phyloP scores from a whole-genome alignment of 2,329 filamentous ascomycete genomes.

The Colletotrichum incanum region DNA sequence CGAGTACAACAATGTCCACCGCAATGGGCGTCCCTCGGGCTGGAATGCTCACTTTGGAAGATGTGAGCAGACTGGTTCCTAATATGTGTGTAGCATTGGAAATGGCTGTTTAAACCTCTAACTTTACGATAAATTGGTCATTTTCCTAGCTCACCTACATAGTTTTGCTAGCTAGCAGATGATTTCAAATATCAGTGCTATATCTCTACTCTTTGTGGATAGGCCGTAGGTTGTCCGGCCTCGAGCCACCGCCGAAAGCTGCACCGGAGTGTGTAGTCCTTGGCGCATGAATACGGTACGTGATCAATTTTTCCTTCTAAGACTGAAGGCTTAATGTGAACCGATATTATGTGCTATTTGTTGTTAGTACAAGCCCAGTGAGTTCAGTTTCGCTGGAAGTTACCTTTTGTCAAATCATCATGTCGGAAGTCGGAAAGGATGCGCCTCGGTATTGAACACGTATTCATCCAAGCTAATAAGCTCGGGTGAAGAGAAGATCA shows the following conservation, averaged over 20 bases:
- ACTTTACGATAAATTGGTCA: no score
- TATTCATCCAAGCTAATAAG: constrained; percentile 78
- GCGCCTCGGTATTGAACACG: constrained; percentile 72
- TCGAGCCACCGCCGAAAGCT: not conserved
- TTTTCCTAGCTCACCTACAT: not conserved
- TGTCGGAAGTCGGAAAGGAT: constrained; percentile 55
- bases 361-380: not conserved
- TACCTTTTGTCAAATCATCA: constrained; percentile 38
- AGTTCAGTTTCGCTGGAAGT: not conserved
- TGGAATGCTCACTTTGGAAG: no score
- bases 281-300: no score
- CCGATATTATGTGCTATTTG: not conserved
- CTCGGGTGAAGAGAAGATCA: constrained; percentile 78
- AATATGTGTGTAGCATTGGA: no score
- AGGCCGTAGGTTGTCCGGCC: not conserved
- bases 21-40: no score
- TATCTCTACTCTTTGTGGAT: not conserved
- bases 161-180: not conserved
- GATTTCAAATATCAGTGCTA: no score
- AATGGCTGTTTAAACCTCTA: no score
- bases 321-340: not conserved
- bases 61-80: no score
- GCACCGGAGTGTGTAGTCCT: not conserved
- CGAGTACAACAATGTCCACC: no score
- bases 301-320: no score